phyloP scores from a whole-genome alignment of 108 stramenopile genomes.

The Skeletonema menzelii region DNA sequence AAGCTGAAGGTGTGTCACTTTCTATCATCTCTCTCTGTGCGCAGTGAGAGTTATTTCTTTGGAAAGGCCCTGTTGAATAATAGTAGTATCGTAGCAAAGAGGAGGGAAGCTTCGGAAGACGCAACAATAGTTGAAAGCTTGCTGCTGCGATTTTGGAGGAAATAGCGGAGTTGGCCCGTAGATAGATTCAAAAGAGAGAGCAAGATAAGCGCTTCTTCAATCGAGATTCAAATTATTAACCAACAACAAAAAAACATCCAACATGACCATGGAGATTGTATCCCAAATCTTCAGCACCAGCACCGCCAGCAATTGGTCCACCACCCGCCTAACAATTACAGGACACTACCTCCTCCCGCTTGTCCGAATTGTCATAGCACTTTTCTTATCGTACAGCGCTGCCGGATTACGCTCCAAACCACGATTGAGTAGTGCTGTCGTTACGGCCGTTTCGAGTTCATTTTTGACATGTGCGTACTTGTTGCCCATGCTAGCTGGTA shows the following conservation, averaged over 20 bases:
- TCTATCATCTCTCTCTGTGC: background rate
- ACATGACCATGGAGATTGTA: background rate
- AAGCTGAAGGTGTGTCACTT: no score
- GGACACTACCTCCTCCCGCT: background rate
- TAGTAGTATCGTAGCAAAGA: background rate
- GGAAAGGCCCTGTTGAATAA: background rate
- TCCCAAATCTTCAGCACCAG: background rate
- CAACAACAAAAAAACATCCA: background rate
- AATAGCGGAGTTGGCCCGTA: no score
- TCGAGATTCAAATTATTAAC: no score
- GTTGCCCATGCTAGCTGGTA: background rate
- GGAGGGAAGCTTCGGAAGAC: no score
- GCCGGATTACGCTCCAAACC: background rate
- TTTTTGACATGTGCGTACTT: background rate
- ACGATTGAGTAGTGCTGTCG: background rate
- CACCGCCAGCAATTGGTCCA: background rate
- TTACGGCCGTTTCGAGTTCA: background rate
- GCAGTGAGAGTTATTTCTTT: background rate
- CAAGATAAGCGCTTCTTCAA: no score
- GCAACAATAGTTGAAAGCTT: background rate
- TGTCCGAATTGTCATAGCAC: background rate
- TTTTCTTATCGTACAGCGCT: background rate
- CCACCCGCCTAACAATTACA: background rate
- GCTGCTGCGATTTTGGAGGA: background rate
- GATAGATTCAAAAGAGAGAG: no score